Conservation (phyloP, 495 filamentous ascomycete genomes). For the Cercophora scortea region DNA sequence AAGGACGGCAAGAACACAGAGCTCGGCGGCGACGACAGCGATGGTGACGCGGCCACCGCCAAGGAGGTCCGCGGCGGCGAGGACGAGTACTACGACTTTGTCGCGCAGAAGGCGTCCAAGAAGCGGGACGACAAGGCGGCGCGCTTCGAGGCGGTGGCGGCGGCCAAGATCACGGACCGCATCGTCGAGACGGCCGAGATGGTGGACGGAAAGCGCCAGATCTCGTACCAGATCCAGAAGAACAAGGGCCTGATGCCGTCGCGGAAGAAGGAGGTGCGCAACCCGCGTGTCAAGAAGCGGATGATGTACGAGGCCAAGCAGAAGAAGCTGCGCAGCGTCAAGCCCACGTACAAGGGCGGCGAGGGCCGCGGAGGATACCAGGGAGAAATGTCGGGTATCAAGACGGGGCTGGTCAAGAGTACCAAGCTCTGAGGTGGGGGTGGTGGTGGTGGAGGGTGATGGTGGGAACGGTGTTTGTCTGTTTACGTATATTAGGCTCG, state of each 20-base stretch:
- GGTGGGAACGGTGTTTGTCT: not conserved
- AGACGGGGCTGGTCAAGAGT: constrained; percentile 87
- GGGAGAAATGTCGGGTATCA: constrained; percentile 93
- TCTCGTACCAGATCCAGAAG: constrained; percentile 88
- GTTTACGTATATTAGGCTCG: not conserved
- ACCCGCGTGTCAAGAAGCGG: constrained; percentile 96
- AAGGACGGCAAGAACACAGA: constrained; percentile 52
- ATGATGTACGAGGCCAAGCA: constrained; percentile 87
- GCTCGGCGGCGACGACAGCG: constrained; percentile 52
- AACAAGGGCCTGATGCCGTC: constrained; percentile 90
- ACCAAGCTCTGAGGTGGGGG: constrained; percentile 62
- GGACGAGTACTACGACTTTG: constrained; percentile 83
- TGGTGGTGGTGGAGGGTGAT: not conserved
- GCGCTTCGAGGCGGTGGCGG: constrained; percentile 33
- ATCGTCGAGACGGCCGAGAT: constrained; percentile 56
- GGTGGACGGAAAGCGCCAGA: constrained; percentile 77
- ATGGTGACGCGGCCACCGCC: constrained; percentile 43
- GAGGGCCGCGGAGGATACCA: constrained; percentile 81
- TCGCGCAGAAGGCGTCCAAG: constrained; percentile 57
- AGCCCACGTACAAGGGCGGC: constrained; percentile 78
- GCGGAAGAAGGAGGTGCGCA: constrained; percentile 85
- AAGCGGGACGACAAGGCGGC: constrained; percentile 68
- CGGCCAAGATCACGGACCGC: constrained; percentile 38
- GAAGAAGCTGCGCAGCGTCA: constrained; percentile 85
- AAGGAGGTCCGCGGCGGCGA: constrained; percentile 45